Conservation (phyloP, 2,329 filamentous ascomycete genomes). For the Drechmeria coniospora region DNA sequence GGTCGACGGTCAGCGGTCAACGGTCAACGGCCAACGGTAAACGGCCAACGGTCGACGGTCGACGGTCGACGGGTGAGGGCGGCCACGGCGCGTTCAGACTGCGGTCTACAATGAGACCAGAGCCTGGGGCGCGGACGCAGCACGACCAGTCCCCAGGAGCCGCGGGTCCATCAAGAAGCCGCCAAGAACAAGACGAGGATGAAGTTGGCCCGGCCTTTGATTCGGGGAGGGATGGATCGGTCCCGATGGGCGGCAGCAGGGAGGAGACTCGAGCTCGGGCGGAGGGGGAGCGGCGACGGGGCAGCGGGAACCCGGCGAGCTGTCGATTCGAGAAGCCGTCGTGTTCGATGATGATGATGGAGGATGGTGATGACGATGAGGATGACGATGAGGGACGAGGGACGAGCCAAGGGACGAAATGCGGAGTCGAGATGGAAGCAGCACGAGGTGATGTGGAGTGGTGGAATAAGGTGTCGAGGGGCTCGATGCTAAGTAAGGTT, state of each 20-base stretch:
- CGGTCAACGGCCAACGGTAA: too few species aligned
- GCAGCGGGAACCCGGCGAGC: neutral
- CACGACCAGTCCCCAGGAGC: slow-evolving; percentile 20
- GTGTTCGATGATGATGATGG: neutral
- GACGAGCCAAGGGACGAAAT: neutral
- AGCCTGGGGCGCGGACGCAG: slow-evolving; percentile 14
- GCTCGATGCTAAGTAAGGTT: too few species aligned
- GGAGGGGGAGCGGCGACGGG: too few species aligned
- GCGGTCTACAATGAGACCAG: slow-evolving; percentile 13
- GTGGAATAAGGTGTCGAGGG: too few species aligned
- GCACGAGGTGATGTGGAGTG: too few species aligned
- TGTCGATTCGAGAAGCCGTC: neutral
- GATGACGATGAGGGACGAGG: neutral
- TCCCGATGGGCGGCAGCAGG: too few species aligned
- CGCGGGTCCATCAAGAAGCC: slow-evolving; percentile 22
- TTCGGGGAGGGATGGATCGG: too few species aligned
- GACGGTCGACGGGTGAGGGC: slow-evolving; percentile 2
- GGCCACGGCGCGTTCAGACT: slow-evolving; percentile 13
- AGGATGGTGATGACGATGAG: neutral
- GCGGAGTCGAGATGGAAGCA: slow-evolving; percentile 3
- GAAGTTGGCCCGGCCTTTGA: too few species aligned
- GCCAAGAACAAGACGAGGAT: too few species aligned
- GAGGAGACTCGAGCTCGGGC: too few species aligned
- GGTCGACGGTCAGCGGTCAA: too few species aligned
- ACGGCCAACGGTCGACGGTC: neutral